Base-by-base conservation (phyloP, 2,329 filamentous ascomycete species). In the Gnomoniopsis sp. region DNA sequence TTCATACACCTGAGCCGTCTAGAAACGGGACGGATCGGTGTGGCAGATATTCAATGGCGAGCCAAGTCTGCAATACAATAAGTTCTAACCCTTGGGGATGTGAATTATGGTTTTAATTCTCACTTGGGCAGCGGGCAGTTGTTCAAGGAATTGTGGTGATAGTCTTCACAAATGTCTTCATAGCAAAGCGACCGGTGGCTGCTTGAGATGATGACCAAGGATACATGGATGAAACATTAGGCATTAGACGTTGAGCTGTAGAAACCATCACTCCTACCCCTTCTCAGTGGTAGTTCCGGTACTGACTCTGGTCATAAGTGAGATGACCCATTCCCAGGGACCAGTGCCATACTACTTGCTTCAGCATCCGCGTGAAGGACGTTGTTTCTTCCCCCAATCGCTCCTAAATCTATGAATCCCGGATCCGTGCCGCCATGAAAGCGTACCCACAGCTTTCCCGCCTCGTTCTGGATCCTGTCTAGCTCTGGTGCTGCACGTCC, bases 371-470 rank as follows among this genome's bases (percentile, higher is more conserved):
- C 33, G 19, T 6, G 11, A 21, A 11, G 11, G 3, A 12, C 11
- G 1, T 30, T 14, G 3, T 58, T 59, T 43, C 34, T 48, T 7
- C 19, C 2, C 1, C 30, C 41, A 38, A 53, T 53, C 2, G 51
- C 44, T 8, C 56, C 55, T 4, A 61, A 17, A 7, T 51, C 52
- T 4, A 55, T 38, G 14, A 61, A 61, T 1, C 59, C 59, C 1
- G 59, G 59, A 1, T 61, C 55, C 19, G 46, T 58, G 17, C 59
- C 59, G n/a, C 59, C 59, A 4, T 61, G 59, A 6, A 61, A 61
- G 1, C 59, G 22, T 23, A 61, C 59, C 59, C 59, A 61, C 59
- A 61, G 58, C n/a, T 48, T 51, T 1, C 59, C 55, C 0, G 59
- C 59, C 21, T 58, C 55, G 26, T 51, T 51, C 14, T 55, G 56